phyloP scores from a whole-genome alignment of 306 rosid genomes.

The Dryas octopetala region DNA sequence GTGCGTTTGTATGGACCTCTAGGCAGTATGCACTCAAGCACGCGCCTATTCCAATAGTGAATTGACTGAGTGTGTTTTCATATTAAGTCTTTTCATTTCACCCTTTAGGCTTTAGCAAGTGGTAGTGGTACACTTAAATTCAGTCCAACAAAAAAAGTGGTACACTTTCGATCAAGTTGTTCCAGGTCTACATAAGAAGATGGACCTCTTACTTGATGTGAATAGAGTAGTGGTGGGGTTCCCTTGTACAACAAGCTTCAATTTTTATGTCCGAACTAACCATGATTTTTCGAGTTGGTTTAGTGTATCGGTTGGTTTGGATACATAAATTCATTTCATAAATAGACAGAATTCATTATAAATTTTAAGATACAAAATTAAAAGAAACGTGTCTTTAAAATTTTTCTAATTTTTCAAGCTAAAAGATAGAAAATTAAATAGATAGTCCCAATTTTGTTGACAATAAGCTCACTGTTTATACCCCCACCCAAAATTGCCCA shows the following conservation, averaged over 20 bases:
- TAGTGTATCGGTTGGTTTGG: no score
- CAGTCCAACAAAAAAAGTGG: not conserved
- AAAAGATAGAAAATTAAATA: no score
- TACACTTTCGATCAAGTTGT: not conserved
- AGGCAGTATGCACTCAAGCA: not conserved
- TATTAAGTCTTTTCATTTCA: not conserved
- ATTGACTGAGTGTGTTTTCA: no score
- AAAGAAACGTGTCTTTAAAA: no score
- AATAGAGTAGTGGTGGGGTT: not conserved
- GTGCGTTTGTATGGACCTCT: slow-evolving; percentile 2
- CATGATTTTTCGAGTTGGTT: not conserved
- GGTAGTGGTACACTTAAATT: not conserved
- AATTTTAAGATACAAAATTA: no score
- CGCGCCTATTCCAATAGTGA: not conserved
- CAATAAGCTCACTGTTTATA: no score
- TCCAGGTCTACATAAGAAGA: not conserved
- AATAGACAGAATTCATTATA: no score
- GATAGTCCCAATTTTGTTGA: no score
- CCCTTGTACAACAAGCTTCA: not conserved
- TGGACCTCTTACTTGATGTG: not conserved
- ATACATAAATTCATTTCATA: no score
- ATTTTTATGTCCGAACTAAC: not conserved
- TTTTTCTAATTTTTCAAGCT: no score
- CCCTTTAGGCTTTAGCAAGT: not conserved
- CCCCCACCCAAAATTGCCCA: no score